Conservation (phyloP, 495 filamentous ascomycete species). For the Penicillium pancosmium region DNA sequence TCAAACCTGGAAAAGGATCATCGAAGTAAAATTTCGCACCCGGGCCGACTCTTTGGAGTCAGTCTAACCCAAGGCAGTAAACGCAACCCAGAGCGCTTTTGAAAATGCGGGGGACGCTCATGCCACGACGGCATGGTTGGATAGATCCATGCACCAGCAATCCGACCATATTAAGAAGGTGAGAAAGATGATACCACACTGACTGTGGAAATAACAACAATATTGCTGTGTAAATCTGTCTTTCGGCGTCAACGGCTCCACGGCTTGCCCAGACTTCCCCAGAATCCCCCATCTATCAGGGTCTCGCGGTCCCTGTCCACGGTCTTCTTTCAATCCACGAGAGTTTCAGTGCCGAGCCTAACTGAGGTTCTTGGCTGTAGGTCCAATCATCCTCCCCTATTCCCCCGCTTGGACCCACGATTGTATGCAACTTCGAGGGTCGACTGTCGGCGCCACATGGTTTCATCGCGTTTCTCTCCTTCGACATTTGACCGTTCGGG, state of each 20-base stretch:
- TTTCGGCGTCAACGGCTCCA: background rate
- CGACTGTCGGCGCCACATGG: conserved; percentile 26
- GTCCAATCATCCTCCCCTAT: conserved; percentile 7
- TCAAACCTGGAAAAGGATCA: background rate
- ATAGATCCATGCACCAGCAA: conserved; percentile 3
- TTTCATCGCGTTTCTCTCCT: conserved; percentile 22
- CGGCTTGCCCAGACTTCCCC: background rate
- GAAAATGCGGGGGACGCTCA: conserved; percentile 20
- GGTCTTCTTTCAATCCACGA: background rate
- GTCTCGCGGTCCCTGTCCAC: background rate
- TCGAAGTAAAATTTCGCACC: background rate
- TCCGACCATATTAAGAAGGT: background rate
- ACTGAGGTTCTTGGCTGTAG: background rate
- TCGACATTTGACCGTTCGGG: conserved; percentile 9
- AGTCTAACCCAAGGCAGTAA: background rate
- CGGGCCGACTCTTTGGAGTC: background rate
- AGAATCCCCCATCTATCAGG: background rate
- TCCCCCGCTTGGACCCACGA: conserved; percentile 3
- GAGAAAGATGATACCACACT: background rate
- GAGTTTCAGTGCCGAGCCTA: background rate
- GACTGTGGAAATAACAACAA: background rate
- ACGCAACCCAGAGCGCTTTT: background rate
- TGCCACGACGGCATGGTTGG: background rate
- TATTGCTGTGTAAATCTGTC: background rate
- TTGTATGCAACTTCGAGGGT: conserved; percentile 26